Evolutionary conservation across 1,139 yeast genomes (phyloP), one percentile per base, ranked within the genome.

Genomic region (Saccharomyces hybrid): DNA sequence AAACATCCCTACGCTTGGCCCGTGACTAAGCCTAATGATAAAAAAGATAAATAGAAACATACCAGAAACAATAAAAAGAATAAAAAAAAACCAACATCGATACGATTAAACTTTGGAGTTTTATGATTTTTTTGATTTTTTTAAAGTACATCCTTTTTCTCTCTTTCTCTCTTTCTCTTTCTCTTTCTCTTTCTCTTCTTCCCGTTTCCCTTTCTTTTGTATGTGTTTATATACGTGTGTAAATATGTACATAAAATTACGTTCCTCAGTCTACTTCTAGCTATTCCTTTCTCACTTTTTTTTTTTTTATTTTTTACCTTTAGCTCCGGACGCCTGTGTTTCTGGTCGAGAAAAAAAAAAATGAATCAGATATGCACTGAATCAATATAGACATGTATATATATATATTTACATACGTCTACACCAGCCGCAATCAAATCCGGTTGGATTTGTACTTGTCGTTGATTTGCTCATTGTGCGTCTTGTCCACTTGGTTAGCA

Each of bases 1-100:
- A 78, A 77, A 54, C 83, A 81, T 46, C 74, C 79, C 55, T 88
- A 88, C 72, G 86, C 85, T 70, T 88, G 96, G 96, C 95, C 95
- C 47, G 79, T 86, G 62, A 83, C 89, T 34, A 81, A 81, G 52
- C 89, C 90, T 11, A 57, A 54, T 14, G 58, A 56, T 38, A 38
- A 21, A 19, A 38, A 19, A 19, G 44, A 38, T 38, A 38, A 38
- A 19, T 38, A 38, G 26, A 19, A 4, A 38, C 26, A 24, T 24
- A 27, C 58, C 59, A 51, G 47, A 44, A 21, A 27, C 47, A 9
- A 28, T 48, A 2, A 11, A 50, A 21, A 11, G 12, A 16, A 44
- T 3, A 50, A 12, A 12, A 14, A 32, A 48, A 14, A 16, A 42
- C 44, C 2, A n/a, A 8, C 24, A 38, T 8, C n/a, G n/a, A n/a